phyloP scores from a whole-genome alignment of 768 basidiomycete species.

The Cantharellus anzutake region DNA sequence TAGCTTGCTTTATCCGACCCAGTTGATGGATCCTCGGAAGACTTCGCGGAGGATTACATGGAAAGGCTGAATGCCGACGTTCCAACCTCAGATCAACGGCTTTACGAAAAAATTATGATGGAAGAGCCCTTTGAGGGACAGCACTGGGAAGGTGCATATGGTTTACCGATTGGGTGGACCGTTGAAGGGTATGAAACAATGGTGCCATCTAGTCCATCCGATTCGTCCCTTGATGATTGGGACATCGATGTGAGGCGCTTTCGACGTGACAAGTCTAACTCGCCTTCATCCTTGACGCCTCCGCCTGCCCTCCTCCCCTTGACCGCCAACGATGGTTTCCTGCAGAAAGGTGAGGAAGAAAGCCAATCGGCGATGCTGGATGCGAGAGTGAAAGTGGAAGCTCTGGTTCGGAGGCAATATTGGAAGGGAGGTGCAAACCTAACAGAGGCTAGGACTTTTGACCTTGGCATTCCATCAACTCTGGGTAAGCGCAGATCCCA shows the following conservation, averaged over 20 bases:
- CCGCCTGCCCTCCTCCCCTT: background rate
- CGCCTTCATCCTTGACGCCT: background rate
- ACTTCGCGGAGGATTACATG: too few relatives aligned
- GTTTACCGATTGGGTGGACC: conserved; percentile 12
- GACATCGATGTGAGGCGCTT: background rate
- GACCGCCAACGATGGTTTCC: background rate
- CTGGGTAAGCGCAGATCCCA: conserved; percentile 37
- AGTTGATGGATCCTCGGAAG: too few relatives aligned
- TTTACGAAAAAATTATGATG: conserved; percentile 59
- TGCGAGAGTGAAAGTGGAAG: conserved; percentile 35
- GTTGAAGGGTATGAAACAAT: background rate
- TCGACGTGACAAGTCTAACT: background rate
- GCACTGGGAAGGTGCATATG: conserved; percentile 66
- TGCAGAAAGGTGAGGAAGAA: background rate
- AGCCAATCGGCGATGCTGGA: background rate
- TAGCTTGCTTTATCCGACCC: too few relatives aligned
- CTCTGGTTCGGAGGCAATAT: conserved; percentile 43
- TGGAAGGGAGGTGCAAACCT: conserved; percentile 47
- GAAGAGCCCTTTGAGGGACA: conserved; percentile 76
- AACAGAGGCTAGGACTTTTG: conserved; percentile 29
- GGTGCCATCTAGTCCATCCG: background rate
- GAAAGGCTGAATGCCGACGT: background rate
- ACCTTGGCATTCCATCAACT: conserved; percentile 53
- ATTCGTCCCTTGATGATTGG: background rate
- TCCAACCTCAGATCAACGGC: too few relatives aligned